Evolutionary conservation across 371 early-diverging fungal genomes (phyloP).

Genomic region (Mortierella sp.): DNA sequence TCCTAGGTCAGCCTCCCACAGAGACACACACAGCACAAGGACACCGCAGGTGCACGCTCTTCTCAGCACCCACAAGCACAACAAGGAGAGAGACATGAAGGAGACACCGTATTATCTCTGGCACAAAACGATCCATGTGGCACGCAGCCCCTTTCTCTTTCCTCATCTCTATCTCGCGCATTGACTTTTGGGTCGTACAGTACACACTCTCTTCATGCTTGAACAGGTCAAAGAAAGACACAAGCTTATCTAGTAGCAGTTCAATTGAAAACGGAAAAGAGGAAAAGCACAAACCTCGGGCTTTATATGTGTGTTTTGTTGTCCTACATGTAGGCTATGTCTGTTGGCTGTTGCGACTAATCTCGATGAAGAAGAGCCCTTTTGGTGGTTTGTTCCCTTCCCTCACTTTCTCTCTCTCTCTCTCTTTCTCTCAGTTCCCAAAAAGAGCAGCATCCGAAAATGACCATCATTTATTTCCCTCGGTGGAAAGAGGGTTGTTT

Average conservation of each 20-base stretch:
- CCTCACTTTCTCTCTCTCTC: too few species aligned
- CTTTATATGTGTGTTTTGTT: background rate
- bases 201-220: background rate
- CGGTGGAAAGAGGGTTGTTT: background rate
- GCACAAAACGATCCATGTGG: background rate
- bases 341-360: background rate
- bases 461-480: background rate
- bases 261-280: background rate
- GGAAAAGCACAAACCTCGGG: background rate
- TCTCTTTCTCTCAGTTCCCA: background rate
- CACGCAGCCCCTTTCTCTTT: background rate
- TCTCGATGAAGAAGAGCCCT: background rate
- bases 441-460: constrained; percentile 31
- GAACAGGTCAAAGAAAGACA: background rate
- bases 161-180: background rate
- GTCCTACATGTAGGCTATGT: background rate
- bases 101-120: background rate
- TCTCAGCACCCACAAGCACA: background rate
- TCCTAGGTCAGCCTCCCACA: background rate
- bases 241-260: background rate
- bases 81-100: too few species aligned
- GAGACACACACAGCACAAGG: background rate
- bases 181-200: background rate
- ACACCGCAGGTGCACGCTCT: background rate
- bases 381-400: background rate